phyloP scores from a whole-genome alignment of 805 yeast species.

The Saturnispora quitensis region DNA sequence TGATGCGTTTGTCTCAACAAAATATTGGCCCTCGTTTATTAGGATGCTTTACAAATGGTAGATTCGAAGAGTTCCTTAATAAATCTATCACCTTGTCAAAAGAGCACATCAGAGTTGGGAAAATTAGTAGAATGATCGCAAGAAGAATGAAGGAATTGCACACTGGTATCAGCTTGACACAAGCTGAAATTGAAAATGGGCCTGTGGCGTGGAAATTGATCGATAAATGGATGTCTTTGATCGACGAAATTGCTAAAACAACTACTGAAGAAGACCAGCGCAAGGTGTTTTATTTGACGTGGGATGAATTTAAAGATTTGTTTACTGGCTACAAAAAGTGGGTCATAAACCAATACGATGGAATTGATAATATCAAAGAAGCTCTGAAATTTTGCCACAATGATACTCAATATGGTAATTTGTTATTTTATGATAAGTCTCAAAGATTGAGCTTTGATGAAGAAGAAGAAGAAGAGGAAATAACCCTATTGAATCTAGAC shows the following conservation, averaged over 20 bases:
- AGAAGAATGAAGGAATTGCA: conserved; percentile 96
- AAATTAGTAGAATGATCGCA: conserved; percentile 75
- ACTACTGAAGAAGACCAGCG: conserved; percentile 28
- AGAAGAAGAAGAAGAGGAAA: conserved; percentile 23
- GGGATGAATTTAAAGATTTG: conserved; percentile 41
- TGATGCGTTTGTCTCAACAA: conserved; percentile 63
- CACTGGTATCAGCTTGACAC: conserved; percentile 57
- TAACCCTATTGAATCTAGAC: conserved; percentile 3
- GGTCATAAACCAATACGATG: conserved; percentile 46
- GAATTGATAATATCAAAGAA: conserved; percentile 30
- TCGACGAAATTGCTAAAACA: conserved; percentile 33
- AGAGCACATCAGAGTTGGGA: conserved; percentile 64
- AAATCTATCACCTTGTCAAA: conserved; percentile 72
- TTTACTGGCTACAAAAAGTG: conserved; percentile 50
- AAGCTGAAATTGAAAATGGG: conserved; percentile 46
- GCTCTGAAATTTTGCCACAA: conserved; percentile 82
- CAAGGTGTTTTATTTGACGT: conserved; percentile 36
- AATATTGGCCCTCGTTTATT: conserved; percentile 82
- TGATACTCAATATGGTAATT: conserved; percentile 94
- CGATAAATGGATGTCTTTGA: conserved; percentile 57
- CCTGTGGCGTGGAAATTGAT: conserved; percentile 66
- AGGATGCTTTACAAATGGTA: conserved; percentile 87
- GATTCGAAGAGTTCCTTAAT: conserved; percentile 87
- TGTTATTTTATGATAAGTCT: conserved; percentile 43
- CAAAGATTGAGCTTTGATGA: conserved; percentile 22